Base-by-base conservation (phyloP, 2,329 filamentous ascomycete species). In the Orbilia javanica region DNA sequence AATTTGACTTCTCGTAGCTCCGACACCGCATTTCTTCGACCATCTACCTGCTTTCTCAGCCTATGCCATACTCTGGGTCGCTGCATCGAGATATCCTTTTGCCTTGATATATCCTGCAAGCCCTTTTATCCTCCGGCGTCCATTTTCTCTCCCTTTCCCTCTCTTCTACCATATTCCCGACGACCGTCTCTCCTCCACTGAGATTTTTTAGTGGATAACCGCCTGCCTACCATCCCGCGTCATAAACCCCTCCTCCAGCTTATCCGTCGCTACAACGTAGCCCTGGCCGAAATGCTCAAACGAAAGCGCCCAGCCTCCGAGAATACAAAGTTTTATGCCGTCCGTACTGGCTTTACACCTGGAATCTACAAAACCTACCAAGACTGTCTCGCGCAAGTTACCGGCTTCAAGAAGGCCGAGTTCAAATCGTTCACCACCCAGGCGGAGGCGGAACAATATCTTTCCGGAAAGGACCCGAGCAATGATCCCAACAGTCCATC, bases 321-420 rank as follows among this genome's bases (percentile, higher is more conserved):
- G 29, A 78, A 67, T 42, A 72, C 67, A 29, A 90, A 90, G 81
- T 91, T 88, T 82, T 92, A 91, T 82, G 89, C 89, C 6, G 90
- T 92, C 48, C 88, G 87, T 79, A 84, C 84, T 15, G 90, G 90
- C 13, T 87, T 87, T 79, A 85, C 84, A 50, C 89, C 90, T 3
- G 90, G 89, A 8, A 86, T 92, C 60, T 91, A 91, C 82, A 86
- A 88, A 81, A 87, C 86, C 70, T 91, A 89, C 89, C 84, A 84
- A 50, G 89, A 91, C 79, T 90, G 89, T 81, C 84, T 90, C 79
- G 85, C 85, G 31, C 89, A 91, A 82, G 87, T 90, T 55, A 88
- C 86, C 62, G 90, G 89, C 22, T 89, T 87, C 81, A 88, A 90
- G 71, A 80, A 81, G 34, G 81, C 81, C 42, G 80, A 81, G 57